Conservation (phyloP, 176 grass and related monocot species). For the Aegilops sharonensis region DNA sequence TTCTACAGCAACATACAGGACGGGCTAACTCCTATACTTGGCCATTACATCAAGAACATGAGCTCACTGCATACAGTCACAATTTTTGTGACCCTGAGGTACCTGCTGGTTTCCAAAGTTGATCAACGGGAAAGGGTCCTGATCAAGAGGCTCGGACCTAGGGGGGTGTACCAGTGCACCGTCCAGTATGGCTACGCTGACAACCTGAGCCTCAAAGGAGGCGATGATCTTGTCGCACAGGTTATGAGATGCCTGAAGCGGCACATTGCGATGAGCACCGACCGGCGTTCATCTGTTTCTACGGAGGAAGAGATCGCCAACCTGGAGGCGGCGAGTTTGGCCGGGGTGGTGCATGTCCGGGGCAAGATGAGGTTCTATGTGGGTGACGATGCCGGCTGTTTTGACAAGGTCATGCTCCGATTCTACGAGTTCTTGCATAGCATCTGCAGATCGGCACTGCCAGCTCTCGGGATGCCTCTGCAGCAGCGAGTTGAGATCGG, state of each 20-base stretch:
- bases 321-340: constrained; percentile 43
- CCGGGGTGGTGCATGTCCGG: constrained; percentile 58
- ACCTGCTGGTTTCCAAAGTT: constrained; percentile 69
- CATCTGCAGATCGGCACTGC: constrained; percentile 65
- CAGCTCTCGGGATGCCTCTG: constrained; percentile 51
- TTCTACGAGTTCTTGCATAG: constrained; percentile 81
- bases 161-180: constrained; percentile 63
- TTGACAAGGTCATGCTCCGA: constrained; percentile 59
- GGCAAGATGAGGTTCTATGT: constrained; percentile 78
- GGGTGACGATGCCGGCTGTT: constrained; percentile 45
- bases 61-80: constrained; percentile 60
- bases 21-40: constrained; percentile 59
- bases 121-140: constrained; percentile 56
- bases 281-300: background rate
- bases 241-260: constrained; percentile 31
- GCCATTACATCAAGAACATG: constrained; percentile 83
- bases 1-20: constrained; percentile 87
- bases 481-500: constrained; percentile 77
- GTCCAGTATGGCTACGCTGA: constrained; percentile 72
- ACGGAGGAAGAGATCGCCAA: constrained; percentile 28
- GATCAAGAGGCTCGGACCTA: constrained; percentile 42
- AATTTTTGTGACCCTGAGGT: constrained; percentile 60
- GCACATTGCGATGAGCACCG: constrained; percentile 24
- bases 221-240: constrained; percentile 44
- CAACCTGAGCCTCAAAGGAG: constrained; percentile 37